Percentiles rank a stretch among this genome's conserved stretches.
Conservation (phyloP, 371 early-diverging fungal species). For the Blastocladiella emersonii region DNA sequence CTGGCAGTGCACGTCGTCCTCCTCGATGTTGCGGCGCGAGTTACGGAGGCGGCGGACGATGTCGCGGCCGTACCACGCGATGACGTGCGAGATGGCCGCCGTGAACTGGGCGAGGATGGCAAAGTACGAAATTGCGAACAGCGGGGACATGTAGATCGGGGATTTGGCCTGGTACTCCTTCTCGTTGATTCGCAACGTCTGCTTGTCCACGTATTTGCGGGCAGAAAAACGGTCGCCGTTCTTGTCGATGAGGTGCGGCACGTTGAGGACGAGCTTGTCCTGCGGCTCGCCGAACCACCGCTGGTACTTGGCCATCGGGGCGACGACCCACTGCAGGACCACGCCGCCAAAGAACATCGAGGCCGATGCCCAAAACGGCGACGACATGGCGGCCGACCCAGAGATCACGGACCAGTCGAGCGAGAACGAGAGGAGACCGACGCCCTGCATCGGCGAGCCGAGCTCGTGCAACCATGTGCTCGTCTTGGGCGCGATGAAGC, state of each 20-base stretch:
- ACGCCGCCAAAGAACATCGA: constrained; percentile 13
- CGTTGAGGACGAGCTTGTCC: not conserved
- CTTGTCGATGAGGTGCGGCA: not conserved
- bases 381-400: not conserved
- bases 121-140: constrained; percentile 23
- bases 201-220: not conserved
- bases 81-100: constrained; percentile 49
- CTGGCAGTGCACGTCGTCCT: constrained; percentile 12
- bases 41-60: constrained; percentile 15
- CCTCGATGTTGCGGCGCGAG: not conserved
- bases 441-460: not conserved
- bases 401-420: constrained; percentile 7
- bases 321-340: constrained; percentile 13
- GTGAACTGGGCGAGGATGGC: constrained; percentile 50
- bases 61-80: constrained; percentile 47
- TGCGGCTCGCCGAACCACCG: not conserved
- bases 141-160: not conserved
- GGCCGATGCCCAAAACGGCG: not conserved
- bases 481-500: constrained; percentile 40
- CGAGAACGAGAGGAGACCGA: not conserved
- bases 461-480: not conserved
- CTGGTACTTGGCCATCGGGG: not conserved
- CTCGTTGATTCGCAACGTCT: not conserved
- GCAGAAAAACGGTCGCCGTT: not conserved
- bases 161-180: not conserved